phyloP scores from a whole-genome alignment of 768 basidiomycete genomes.

The Lyophyllum atratum region DNA sequence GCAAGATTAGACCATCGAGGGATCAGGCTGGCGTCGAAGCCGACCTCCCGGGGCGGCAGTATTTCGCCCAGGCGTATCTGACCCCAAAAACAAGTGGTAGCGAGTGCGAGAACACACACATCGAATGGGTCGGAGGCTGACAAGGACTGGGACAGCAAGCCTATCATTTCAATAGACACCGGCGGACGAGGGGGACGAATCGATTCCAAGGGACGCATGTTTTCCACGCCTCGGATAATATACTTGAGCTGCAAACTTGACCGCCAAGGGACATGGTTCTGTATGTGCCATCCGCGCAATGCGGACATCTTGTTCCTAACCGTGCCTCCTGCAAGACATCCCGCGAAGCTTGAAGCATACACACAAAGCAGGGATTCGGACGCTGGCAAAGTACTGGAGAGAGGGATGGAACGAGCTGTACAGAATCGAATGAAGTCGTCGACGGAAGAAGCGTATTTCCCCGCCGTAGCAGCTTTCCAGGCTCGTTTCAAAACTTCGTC shows the following conservation, averaged over 20 bases:
- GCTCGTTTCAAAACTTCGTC: background rate
- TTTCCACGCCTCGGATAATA: slow-evolving; percentile 23
- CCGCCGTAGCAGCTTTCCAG: slow-evolving; percentile 11
- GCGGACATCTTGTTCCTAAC: slow-evolving; percentile 24
- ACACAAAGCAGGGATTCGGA: slow-evolving; percentile 26
- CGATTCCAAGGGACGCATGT: slow-evolving; percentile 19
- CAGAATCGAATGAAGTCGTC: slow-evolving; percentile 11
- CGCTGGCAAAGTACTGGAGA: slow-evolving; percentile 19
- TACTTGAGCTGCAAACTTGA: slow-evolving; percentile 20
- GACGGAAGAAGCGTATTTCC: slow-evolving; percentile 5
- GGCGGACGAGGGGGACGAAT: slow-evolving; percentile 19
- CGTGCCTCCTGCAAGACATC: slow-evolving; percentile 17
- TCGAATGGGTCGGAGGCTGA: background rate
- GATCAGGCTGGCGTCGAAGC: background rate
- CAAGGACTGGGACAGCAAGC: slow-evolving; percentile 11
- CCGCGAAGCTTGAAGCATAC: slow-evolving; percentile 27
- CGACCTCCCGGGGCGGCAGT: slow-evolving; percentile 10
- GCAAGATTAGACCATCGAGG: background rate
- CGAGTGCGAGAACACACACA: slow-evolving; percentile 9
- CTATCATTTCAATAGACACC: slow-evolving; percentile 19
- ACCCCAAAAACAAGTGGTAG: slow-evolving; percentile 31
- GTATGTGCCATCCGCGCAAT: slow-evolving; percentile 34
- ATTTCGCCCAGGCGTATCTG: slow-evolving; percentile 35
- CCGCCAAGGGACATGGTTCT: slow-evolving; percentile 23
- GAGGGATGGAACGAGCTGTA: slow-evolving; percentile 12